These are phyloP conservation scores for Hypoxylon fuscum DNA, from an alignment of 495 filamentous ascomycete genomes.

Conservation along the genomic window DNA sequence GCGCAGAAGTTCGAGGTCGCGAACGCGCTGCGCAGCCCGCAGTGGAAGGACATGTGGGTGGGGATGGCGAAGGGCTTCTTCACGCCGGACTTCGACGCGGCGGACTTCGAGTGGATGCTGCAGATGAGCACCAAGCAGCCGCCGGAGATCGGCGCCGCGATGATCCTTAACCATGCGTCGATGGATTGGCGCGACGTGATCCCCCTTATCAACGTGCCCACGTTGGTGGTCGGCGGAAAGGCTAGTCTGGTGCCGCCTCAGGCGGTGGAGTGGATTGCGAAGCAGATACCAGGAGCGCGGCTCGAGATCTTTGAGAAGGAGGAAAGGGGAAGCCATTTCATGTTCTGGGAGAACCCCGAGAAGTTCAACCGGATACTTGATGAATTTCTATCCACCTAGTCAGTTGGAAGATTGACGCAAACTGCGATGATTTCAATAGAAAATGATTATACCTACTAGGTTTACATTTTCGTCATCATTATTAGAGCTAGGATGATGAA, in stretches of 20 bases:
- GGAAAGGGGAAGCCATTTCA: slow-evolving; percentile 31
- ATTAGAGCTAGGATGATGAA: too few relatives aligned
- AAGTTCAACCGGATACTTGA: slow-evolving; percentile 40
- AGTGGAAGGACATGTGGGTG: slow-evolving; percentile 2
- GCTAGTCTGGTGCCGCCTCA: slow-evolving; percentile 6
- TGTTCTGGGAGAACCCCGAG: slow-evolving; percentile 39
- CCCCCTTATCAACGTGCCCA: slow-evolving; percentile 31
- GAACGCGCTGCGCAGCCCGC: slow-evolving; percentile 11
- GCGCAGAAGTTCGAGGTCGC: slow-evolving; percentile 8
- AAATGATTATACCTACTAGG: too few relatives aligned
- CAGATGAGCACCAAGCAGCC: slow-evolving; percentile 16
- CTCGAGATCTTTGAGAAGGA: slow-evolving; percentile 30
- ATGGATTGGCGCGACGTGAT: slow-evolving; percentile 31
- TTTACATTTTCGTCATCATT: too few relatives aligned
- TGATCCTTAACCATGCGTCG: slow-evolving; percentile 19
- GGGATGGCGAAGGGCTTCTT: slow-evolving; percentile 17
- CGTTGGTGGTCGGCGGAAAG: slow-evolving; percentile 18
- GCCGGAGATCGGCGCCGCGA: slow-evolving; percentile 9
- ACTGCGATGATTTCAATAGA: neutral
- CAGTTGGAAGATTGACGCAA: slow-evolving; percentile 4
- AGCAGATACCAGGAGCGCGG: slow-evolving; percentile 19
- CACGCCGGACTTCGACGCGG: slow-evolving; percentile 8
- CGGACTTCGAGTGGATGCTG: slow-evolving; percentile 26
- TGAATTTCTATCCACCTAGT: slow-evolving; percentile 24
- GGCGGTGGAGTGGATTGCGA: slow-evolving; percentile 18